Conservation (phyloP, 305 asterid species). For the Fraxinus ornus region DNA sequence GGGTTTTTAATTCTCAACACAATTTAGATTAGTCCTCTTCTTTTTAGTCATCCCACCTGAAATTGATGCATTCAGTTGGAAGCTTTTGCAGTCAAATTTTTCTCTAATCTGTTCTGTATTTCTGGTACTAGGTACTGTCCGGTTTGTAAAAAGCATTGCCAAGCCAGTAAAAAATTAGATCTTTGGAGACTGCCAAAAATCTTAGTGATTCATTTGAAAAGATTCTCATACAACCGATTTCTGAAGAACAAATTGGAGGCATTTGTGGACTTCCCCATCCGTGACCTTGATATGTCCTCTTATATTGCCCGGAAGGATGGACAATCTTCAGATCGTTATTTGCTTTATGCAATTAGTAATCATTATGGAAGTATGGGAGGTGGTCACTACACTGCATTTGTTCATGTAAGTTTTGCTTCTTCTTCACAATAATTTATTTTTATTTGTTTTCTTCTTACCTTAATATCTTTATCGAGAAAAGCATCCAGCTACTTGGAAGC, state of each 20-base stretch:
- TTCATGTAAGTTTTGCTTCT: conserved; percentile 58
- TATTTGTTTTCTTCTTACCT: neutral
- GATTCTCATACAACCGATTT: conserved; percentile 77
- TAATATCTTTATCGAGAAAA: neutral
- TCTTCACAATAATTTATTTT: neutral
- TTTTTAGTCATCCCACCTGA: conserved; percentile 3
- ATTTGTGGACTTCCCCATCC: conserved; percentile 80
- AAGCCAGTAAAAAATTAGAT: conserved; percentile 89
- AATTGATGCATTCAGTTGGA: conserved; percentile 1
- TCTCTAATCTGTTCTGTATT: conserved; percentile 27
- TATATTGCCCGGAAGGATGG: conserved; percentile 60
- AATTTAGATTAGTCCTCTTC: neutral
- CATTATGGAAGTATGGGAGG: conserved; percentile 98
- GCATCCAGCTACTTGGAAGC: neutral
- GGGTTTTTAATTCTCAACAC: neutral
- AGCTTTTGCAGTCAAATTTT: conserved; percentile 3
- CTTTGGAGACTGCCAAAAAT: conserved; percentile 94
- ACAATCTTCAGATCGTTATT: conserved; percentile 53
- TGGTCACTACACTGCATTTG: conserved; percentile 92
- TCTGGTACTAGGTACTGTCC: conserved; percentile 72
- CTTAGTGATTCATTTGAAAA: conserved; percentile 86
- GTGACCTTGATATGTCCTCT: conserved; percentile 70
- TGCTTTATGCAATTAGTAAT: conserved; percentile 90
- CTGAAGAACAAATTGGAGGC: conserved; percentile 86
- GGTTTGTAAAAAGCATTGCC: conserved; percentile 81